Percentiles rank a stretch among this genome's conserved stretches.
Evolutionary conservation across 2,329 filamentous ascomycete species (phyloP).

Genomic region (Ascochyta koolunga): DNA sequence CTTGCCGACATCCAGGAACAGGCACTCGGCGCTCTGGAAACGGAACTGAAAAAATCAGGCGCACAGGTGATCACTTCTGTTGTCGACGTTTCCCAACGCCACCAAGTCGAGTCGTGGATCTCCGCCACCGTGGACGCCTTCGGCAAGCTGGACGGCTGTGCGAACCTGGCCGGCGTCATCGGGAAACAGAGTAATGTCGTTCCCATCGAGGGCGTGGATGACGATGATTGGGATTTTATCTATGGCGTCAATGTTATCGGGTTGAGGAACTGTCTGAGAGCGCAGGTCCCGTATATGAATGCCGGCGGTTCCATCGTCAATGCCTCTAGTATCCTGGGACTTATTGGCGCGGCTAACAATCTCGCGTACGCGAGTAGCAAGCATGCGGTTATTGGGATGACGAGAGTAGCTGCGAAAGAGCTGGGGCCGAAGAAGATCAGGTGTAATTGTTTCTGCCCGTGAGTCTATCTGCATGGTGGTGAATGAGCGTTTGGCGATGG

Average conservation of each 20-base stretch:
- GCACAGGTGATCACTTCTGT: constrained; percentile 44
- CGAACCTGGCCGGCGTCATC: constrained; percentile 55
- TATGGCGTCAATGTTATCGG: constrained; percentile 49
- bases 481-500: neutral
- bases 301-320: constrained; percentile 49
- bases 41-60: constrained; percentile 25
- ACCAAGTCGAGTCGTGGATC: constrained; percentile 60
- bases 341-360: constrained; percentile 49
- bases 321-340: constrained; percentile 59
- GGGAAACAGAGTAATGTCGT: constrained; percentile 33
- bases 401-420: constrained; percentile 49
- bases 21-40: constrained; percentile 26
- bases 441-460: constrained; percentile 47
- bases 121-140: constrained; percentile 53
- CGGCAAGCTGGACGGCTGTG: constrained; percentile 51
- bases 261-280: constrained; percentile 48
- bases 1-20: constrained; percentile 42
- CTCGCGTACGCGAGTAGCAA: constrained; percentile 49
- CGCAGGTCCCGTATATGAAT: constrained; percentile 50
- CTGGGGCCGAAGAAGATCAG: constrained; percentile 44
- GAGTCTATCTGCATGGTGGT: constrained; percentile 23
- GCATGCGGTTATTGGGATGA: constrained; percentile 51
- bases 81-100: constrained; percentile 57
- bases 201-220: constrained; percentile 37
- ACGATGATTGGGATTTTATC: constrained; percentile 50